Base-by-base conservation (phyloP, 495 filamentous ascomycete genomes). In the Xylaria flabelliformis region DNA sequence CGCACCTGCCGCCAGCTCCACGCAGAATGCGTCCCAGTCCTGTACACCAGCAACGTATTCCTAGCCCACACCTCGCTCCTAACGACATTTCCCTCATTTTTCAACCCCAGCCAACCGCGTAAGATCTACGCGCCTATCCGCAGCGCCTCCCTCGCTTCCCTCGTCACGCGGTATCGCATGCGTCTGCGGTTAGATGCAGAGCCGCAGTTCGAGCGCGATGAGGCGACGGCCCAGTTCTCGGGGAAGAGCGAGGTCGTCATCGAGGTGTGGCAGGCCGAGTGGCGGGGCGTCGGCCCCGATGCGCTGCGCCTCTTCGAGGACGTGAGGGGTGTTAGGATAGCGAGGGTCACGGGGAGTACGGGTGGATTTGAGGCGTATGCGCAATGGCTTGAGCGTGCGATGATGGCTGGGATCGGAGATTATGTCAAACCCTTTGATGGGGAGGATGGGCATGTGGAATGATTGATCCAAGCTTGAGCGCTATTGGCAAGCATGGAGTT, bases 1-100 rank as follows among this genome's bases (percentile, higher is more conserved):
- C 69, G 69, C 39, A 76, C 80, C 12, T 84, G 76, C 79, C 76
- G 70, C 39, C 78, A 82, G 61, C 76, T 82, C 34, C 69, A 86
- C 79, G 36, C 65, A 64, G 86, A 88, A 77, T 82, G 83, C 7
- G 71, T 65, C 0, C 78, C 83, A 19, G 69, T 88, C 9, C 83
- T 89, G 50, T 89, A 88, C 81, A 67, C 74, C 39, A 69, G 66
- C 58, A 88, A 88, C 78, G 84, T 73, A 24, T 90, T 89, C 81
- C 67, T 83, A 46, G 86, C 88, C 1, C 85, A 90, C 80, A 76
- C 80, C 4, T 74, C 78, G 36, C 82, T 84, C 17, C 83, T 89
- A 0, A 78, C 85, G 26, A 55, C 74, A 8, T 76, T 84, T 8
- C 87, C 88, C 12, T 67, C 64, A 0, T 55, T 41, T 81, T 78